Conservation (phyloP, 805 yeast species). For the Ogataea degrootiae region DNA sequence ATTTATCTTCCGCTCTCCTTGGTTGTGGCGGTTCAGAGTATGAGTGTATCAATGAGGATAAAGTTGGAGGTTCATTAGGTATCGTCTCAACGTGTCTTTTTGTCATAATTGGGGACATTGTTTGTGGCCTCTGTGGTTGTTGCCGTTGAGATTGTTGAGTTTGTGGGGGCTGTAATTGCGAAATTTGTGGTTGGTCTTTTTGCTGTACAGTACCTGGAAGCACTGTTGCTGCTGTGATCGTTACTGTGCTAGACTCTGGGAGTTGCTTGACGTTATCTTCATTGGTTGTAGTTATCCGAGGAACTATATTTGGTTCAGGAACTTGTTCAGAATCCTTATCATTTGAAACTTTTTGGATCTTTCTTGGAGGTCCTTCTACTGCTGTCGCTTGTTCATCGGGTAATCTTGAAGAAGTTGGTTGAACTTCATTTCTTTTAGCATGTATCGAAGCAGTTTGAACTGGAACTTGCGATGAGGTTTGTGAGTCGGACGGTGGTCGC, state of each 20-base stretch:
- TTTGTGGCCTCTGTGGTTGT: neutral
- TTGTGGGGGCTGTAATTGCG: slow-evolving; percentile 2
- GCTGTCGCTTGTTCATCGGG: too few species aligned
- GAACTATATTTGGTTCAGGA: too few species aligned
- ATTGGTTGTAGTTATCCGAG: too few species aligned
- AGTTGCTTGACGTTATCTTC: too few species aligned
- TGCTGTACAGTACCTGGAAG: neutral
- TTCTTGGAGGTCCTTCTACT: too few species aligned
- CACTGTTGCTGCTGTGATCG: slow-evolving; percentile 2
- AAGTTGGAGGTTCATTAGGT: slow-evolving; percentile 25
- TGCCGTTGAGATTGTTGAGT: slow-evolving; percentile 1
- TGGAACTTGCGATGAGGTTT: too few species aligned
- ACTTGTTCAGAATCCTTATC: too few species aligned
- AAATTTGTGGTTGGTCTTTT: slow-evolving; percentile 2
- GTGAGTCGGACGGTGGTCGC: too few species aligned
- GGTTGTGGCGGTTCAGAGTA: slow-evolving; percentile 20
- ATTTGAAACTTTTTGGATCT: too few species aligned
- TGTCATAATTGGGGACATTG: slow-evolving; percentile 1
- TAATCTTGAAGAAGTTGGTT: too few species aligned
- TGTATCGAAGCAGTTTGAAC: too few species aligned
- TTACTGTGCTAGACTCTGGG: slow-evolving; percentile 5
- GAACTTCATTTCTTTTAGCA: too few species aligned
- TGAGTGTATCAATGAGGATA: slow-evolving; percentile 25
- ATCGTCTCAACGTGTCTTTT: slow-evolving; percentile 12
- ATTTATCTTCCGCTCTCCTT: slow-evolving; percentile 25